These are phyloP conservation scores for Mayamaea pseudoterrestris DNA, from an alignment of 108 stramenopile species.

Conservation along the genomic window DNA sequence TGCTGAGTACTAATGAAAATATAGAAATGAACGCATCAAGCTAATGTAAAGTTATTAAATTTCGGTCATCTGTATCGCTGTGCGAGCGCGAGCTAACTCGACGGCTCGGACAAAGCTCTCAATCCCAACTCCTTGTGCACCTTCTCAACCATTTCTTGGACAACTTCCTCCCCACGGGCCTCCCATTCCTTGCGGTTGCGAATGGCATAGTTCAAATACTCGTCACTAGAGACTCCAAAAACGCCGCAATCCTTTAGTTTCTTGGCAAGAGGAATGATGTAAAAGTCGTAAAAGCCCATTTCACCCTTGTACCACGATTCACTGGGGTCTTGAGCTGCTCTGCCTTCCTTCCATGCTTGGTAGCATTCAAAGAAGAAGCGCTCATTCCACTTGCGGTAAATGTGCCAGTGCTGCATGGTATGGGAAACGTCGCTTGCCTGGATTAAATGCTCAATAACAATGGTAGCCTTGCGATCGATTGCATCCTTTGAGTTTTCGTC, in stretches of 20 bases:
- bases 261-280: constrained; percentile 41
- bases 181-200: constrained; percentile 32
- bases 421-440: constrained; percentile 34
- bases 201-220: constrained; percentile 28
- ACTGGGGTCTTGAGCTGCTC: constrained; percentile 3
- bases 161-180: constrained; percentile 22
- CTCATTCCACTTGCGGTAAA: constrained; percentile 4
- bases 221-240: constrained; percentile 32
- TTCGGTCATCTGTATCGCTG: no score
- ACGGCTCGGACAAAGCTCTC: no score
- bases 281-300: constrained; percentile 38
- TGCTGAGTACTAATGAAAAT: no score
- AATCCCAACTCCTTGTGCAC: constrained; percentile 1
- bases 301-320: constrained; percentile 41
- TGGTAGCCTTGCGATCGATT: constrained; percentile 21
- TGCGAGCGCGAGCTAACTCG: no score
- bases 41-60: no score
- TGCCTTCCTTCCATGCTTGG: background rate
- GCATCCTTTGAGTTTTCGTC: constrained; percentile 1
- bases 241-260: constrained; percentile 36
- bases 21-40: no score
- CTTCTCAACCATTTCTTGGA: constrained; percentile 3
- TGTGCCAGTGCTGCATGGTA: constrained; percentile 29
- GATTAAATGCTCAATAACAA: constrained; percentile 32
- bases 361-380: background rate